Conservation (phyloP, 2,329 filamentous ascomycete genomes). For the Ceratocystis papillata region DNA sequence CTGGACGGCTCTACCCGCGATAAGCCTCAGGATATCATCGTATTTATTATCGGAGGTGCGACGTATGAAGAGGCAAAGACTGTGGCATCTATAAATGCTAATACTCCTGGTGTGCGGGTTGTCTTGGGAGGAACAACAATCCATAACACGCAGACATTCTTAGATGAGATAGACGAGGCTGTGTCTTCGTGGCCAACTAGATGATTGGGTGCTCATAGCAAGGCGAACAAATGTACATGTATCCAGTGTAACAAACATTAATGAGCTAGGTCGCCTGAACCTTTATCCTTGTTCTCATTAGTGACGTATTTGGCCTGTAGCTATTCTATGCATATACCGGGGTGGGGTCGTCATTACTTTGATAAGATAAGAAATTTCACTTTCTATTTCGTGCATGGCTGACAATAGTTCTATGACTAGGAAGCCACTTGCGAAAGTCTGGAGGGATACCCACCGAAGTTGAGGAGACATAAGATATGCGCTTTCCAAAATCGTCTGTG, state of each 20-base stretch:
- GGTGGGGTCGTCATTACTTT: constrained; percentile 5
- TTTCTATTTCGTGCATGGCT: background rate
- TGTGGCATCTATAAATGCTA: constrained; percentile 88
- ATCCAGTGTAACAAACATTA: background rate
- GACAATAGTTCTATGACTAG: no score
- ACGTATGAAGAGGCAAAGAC: constrained; percentile 97
- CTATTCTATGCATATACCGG: constrained; percentile 18
- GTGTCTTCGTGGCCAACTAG: constrained; percentile 65
- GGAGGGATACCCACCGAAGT: background rate
- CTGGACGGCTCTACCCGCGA: constrained; percentile 83
- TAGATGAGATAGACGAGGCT: constrained; percentile 85
- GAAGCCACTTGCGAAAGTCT: no score
- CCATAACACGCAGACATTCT: constrained; percentile 76
- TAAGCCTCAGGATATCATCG: constrained; percentile 90
- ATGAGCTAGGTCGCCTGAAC: background rate
- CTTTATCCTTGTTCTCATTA: background rate
- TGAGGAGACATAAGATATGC: constrained; percentile 7
- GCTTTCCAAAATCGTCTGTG: background rate
- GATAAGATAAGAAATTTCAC: constrained; percentile 24
- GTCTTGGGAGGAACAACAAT: constrained; percentile 81
- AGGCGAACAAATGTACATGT: background rate
- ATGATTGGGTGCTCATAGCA: background rate
- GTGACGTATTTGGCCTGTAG: constrained; percentile 2
- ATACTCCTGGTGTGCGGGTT: constrained; percentile 75
- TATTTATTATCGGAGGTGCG: constrained; percentile 86